Evolutionary conservation across 768 basidiomycete species (phyloP), one percentile per base, ranked within the genome.

Genomic region (Suillus placidus): DNA sequence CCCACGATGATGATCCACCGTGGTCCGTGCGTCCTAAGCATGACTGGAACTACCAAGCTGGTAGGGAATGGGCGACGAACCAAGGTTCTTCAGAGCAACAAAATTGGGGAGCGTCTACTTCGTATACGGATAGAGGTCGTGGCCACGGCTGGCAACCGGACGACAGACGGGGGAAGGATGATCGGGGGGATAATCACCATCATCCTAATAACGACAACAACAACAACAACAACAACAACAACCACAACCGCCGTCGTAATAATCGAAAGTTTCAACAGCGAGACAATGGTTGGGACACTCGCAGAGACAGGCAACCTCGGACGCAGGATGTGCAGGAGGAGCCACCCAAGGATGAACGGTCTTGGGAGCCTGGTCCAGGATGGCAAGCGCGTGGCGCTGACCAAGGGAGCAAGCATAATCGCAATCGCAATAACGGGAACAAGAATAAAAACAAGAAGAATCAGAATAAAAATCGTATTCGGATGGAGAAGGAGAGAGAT

Each of bases 341-440:
- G 14, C 49, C 70, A 32, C 26, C 40, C 38, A 76, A 71, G 55
- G 84, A 84, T 72, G 86, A 89, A 61, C 85, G 90, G 60, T 78
- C 86, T 64, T 92, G 90, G 90, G 89, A 90, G 69, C 90, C 90
- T 64, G 88, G 88, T 43, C 84, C 88, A 32, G 82, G 84, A 6
- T 92, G 90, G 90, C 84, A 88, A 66, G 74, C 84, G 60, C 81
- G 73, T 43, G 69, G 56, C 14, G 62, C 82, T 43, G 78, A 76
- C 32, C 79, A 78, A 26, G 68, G 71, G 35, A 76, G 85, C 62
- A 81, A 82, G 58, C 74, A 66, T 64, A 76, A 76, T 32, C 76
- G 75, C 30, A 69, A 71, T 43, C 80, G 79, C 61, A 74, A 77
- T 43, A 79, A 82, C 75, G 83, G 60, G 34, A 80, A 66, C 12